Evolutionary conservation across 208 protist species (phyloP).

Genomic region (Crithidia brevicula): DNA sequence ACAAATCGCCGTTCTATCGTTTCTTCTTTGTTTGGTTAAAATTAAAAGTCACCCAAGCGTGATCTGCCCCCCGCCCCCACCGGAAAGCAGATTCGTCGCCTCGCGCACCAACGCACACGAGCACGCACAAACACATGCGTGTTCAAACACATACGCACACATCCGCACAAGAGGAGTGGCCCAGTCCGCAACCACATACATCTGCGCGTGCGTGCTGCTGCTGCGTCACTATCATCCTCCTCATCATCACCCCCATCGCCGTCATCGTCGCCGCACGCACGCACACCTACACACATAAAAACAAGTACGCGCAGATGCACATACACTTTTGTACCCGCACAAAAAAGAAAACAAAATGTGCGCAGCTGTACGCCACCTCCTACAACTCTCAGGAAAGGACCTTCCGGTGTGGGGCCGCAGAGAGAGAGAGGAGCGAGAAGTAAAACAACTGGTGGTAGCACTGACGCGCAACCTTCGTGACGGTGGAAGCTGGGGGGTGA

Average conservation of each 20-base stretch:
- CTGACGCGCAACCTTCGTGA: no score
- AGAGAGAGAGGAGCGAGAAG: no score
- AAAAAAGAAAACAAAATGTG: slow-evolving; percentile 3
- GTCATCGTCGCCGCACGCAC: background rate
- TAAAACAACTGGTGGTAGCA: no score
- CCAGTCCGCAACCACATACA: no score
- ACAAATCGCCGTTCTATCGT: slow-evolving; percentile 24
- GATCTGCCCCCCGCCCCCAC: background rate
- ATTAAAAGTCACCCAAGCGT: background rate
- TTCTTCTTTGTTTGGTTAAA: background rate
- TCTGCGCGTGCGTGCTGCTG: slow-evolving; percentile 16
- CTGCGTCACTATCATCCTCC: no score
- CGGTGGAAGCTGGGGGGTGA: no score
- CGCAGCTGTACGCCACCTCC: no score
- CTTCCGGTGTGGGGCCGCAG: no score
- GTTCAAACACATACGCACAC: background rate
- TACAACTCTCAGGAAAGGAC: no score
- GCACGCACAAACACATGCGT: slow-evolving; percentile 6
- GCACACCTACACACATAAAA: background rate
- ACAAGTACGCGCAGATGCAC: no score
- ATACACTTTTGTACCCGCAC: background rate
- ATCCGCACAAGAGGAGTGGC: background rate
- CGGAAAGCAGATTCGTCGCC: slow-evolving; percentile 2
- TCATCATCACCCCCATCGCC: no score
- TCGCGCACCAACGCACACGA: slow-evolving; percentile 1